Conservation (phyloP, 192 early-diverging fungal species). For the Coemansia sp. region DNA sequence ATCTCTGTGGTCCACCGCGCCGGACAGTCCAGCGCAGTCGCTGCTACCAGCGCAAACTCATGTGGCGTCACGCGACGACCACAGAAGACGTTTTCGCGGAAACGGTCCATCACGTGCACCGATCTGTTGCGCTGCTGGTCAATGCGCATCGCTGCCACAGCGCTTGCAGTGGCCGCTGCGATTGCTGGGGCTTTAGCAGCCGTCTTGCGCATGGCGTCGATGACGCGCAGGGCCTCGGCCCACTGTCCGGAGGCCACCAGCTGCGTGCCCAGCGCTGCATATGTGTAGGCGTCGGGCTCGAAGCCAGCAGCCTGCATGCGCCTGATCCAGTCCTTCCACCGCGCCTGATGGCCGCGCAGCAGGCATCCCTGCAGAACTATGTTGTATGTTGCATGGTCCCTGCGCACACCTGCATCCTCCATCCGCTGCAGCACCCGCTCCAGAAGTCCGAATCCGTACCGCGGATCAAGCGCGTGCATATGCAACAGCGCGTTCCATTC, state of each 20-base stretch:
- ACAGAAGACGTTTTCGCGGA: slow-evolving; percentile 12
- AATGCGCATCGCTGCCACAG: slow-evolving; percentile 17
- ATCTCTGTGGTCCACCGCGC: slow-evolving; percentile 26
- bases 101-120: slow-evolving; percentile 17
- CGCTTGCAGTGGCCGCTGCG: slow-evolving; percentile 5
- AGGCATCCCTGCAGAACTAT: slow-evolving; percentile 41
- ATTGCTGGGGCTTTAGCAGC: background rate
- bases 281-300: slow-evolving; percentile 13
- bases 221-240: slow-evolving; percentile 27
- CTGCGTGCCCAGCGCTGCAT: slow-evolving; percentile 20
- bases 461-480: slow-evolving; percentile 40
- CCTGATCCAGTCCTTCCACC: slow-evolving; percentile 27
- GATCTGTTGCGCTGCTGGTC: slow-evolving; percentile 15
- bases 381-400: slow-evolving; percentile 32
- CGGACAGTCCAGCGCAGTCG: slow-evolving; percentile 22
- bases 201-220: slow-evolving; percentile 25
- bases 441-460: slow-evolving; percentile 33
- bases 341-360: slow-evolving; percentile 26
- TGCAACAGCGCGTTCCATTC: slow-evolving; percentile 44
- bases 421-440: slow-evolving; percentile 30
- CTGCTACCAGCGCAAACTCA: slow-evolving; percentile 22
- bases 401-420: slow-evolving; percentile 13
- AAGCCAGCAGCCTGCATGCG: slow-evolving; percentile 28
- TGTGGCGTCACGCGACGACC: slow-evolving; percentile 7
- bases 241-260: slow-evolving; percentile 30